Percentiles rank a stretch among this genome's conserved stretches.
Evolutionary conservation across 192 early-diverging fungal genomes (phyloP).

Genomic region (Mortierella hygrophila): DNA sequence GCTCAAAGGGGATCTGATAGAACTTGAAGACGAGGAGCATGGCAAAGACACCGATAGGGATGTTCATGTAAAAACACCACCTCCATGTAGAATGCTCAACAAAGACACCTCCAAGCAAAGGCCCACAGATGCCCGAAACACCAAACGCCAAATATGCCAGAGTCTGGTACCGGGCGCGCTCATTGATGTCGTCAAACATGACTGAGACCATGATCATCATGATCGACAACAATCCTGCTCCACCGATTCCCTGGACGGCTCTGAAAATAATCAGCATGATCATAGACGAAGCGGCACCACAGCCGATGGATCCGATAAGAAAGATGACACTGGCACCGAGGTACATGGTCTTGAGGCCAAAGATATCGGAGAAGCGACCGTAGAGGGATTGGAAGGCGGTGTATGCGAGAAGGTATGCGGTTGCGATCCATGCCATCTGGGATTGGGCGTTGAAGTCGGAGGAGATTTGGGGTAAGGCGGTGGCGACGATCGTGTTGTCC

Average conservation of each 20-base stretch:
- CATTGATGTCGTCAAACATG: conserved; percentile 77
- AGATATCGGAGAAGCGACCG: conserved; percentile 84
- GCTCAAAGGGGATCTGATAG: conserved; percentile 67
- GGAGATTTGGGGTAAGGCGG: conserved; percentile 78
- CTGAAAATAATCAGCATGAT: conserved; percentile 76
- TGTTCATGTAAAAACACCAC: conserved; percentile 87
- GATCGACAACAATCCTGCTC: conserved; percentile 76
- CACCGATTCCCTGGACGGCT: conserved; percentile 86
- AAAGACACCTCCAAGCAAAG: conserved; percentile 87
- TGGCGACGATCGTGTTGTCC: conserved; percentile 88
- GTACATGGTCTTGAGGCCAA: conserved; percentile 62
- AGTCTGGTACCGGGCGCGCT: conserved; percentile 87
- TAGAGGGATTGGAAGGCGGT: conserved; percentile 84
- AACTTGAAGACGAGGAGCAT: conserved; percentile 64
- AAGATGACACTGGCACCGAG: conserved; percentile 49
- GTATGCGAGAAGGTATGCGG: conserved; percentile 74
- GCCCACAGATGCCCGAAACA: conserved; percentile 81
- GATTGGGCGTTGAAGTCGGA: conserved; percentile 74
- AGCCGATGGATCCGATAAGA: conserved; percentile 56
- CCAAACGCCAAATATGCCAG: conserved; percentile 82
- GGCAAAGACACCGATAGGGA: conserved; percentile 80
- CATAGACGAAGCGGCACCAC: conserved; percentile 61
- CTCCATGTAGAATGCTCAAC: conserved; percentile 77
- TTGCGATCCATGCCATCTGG: conserved; percentile 86
- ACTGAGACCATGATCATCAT: conserved; percentile 90